Percentiles rank a stretch among this genome's conserved stretches.
Conservation (phyloP, 768 basidiomycete species). For the Candolleomyces aberdarensis region DNA sequence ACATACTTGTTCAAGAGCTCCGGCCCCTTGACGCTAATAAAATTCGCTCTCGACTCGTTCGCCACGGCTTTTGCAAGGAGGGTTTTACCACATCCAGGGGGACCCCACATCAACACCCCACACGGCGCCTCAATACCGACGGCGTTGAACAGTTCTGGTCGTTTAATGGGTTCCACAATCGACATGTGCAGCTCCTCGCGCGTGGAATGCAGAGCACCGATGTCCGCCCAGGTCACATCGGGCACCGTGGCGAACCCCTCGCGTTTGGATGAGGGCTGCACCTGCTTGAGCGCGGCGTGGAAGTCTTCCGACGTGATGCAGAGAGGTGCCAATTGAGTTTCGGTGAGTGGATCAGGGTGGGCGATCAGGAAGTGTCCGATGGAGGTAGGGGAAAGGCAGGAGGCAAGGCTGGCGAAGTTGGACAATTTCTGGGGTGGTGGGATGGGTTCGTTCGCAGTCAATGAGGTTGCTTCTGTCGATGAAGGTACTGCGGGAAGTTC, state of each 20-base stretch:
- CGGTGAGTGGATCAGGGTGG: slow-evolving; percentile 78
- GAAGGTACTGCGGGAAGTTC: slow-evolving; percentile 24
- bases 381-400: slow-evolving; percentile 44
- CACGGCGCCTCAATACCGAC: slow-evolving; percentile 91
- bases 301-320: slow-evolving; percentile 85
- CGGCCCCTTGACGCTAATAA: slow-evolving; percentile 97
- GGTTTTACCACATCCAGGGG: slow-evolving; percentile 98
- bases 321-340: slow-evolving; percentile 75
- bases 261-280: slow-evolving; percentile 95
- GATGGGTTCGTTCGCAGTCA: slow-evolving; percentile 12
- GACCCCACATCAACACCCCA: slow-evolving; percentile 97
- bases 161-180: slow-evolving; percentile 89
- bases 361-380: slow-evolving; percentile 89
- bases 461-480: slow-evolving; percentile 3
- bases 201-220: slow-evolving; percentile 85
- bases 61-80: slow-evolving; percentile 97
- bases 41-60: slow-evolving; percentile 92
- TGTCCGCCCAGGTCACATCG: slow-evolving; percentile 91
- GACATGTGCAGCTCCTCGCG: slow-evolving; percentile 96
- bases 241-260: slow-evolving; percentile 98
- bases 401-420: slow-evolving; percentile 27
- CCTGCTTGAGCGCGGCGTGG: slow-evolving; percentile 70
- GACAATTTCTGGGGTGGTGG: slow-evolving; percentile 12
- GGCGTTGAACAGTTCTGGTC: slow-evolving; percentile 83
- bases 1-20: slow-evolving; percentile 99